phyloP scores from a whole-genome alignment of 1,284 basidiomycete genomes.

The Paramarasmius palmivorus region DNA sequence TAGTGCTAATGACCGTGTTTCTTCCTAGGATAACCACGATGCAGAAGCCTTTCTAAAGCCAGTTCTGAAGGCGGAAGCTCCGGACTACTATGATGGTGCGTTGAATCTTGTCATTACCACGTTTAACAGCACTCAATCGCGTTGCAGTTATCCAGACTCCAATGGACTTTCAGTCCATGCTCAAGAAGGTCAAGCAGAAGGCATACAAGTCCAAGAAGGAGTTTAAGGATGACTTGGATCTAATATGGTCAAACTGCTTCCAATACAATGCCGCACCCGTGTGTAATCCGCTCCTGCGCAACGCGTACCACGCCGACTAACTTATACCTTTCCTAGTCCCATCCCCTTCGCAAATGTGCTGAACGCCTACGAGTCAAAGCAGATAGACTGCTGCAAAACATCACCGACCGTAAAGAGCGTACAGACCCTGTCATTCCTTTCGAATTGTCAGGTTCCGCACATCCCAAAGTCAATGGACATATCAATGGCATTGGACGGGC shows the following conservation, averaged over 20 bases:
- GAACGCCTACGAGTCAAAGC: constrained; percentile 78
- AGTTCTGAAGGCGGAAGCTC: constrained; percentile 83
- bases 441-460: constrained; percentile 36
- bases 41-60: constrained; percentile 88
- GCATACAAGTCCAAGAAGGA: constrained; percentile 93
- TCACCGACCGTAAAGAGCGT: constrained; percentile 86
- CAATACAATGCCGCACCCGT: constrained; percentile 92
- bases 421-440: constrained; percentile 60
- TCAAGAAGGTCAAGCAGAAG: constrained; percentile 89
- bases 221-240: constrained; percentile 91
- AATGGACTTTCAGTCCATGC: constrained; percentile 94
- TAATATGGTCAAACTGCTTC: constrained; percentile 97
- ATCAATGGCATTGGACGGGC: constrained; percentile 31
- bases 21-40: constrained; percentile 77
- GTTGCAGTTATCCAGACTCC: constrained; percentile 81
- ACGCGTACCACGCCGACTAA: neutral
- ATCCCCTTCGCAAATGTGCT: constrained; percentile 82
- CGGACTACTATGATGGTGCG: constrained; percentile 87
- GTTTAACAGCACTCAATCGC: constrained; percentile 10
- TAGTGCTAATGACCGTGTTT: constrained; percentile 25
- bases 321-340: constrained; percentile 41
- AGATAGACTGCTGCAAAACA: constrained; percentile 81
- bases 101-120: constrained; percentile 14
- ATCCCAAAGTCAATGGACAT: constrained; percentile 25
- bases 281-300: constrained; percentile 26